Percentiles rank a stretch among this genome's conserved stretches.
Evolutionary conservation across 164 flowering plant genomes (phyloP).

Genomic region (Dillenia suffruticosa): DNA sequence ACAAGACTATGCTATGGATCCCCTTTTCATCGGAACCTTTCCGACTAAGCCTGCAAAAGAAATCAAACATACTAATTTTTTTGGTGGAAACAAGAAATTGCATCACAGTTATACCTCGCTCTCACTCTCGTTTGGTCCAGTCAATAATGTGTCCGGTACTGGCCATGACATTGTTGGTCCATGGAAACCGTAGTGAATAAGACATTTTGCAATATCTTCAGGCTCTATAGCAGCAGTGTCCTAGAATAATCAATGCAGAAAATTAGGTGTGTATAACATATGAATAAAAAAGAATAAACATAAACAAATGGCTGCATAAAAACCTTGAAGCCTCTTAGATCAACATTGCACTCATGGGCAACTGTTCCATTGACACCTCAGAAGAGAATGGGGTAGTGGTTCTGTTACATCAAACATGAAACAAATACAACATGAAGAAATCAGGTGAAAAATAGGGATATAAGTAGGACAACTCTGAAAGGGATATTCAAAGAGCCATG

Average conservation of each 20-base stretch:
- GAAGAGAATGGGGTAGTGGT: conserved; percentile 88
- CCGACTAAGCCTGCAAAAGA: conserved; percentile 80
- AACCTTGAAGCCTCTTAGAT: conserved; percentile 96
- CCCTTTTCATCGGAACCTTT: conserved; percentile 57
- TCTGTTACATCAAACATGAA: conserved; percentile 37
- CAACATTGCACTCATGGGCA: conserved; percentile 94
- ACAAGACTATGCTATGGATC: not conserved
- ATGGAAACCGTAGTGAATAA: conserved; percentile 97
- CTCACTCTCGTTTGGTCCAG: conserved; percentile 99
- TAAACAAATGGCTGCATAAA: not conserved
- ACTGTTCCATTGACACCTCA: conserved; percentile 97
- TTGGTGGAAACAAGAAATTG: not conserved
- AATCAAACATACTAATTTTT: not conserved
- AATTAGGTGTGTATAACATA: not conserved
- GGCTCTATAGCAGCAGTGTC: conserved; percentile 93
- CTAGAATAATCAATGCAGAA: conserved; percentile 28
- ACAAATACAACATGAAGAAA: too few relatives aligned
- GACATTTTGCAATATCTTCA: conserved; percentile 97
- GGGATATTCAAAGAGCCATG: too few relatives aligned
- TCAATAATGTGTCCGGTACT: conserved; percentile 98
- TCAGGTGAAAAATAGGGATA: too few relatives aligned
- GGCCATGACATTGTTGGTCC: conserved; percentile 99
- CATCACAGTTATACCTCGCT: conserved; percentile 61
- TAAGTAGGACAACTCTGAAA: too few relatives aligned
- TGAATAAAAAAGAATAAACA: not conserved